Conservation (phyloP, 352 stramenopile genomes). For the Thalassiosira mediterranea region DNA sequence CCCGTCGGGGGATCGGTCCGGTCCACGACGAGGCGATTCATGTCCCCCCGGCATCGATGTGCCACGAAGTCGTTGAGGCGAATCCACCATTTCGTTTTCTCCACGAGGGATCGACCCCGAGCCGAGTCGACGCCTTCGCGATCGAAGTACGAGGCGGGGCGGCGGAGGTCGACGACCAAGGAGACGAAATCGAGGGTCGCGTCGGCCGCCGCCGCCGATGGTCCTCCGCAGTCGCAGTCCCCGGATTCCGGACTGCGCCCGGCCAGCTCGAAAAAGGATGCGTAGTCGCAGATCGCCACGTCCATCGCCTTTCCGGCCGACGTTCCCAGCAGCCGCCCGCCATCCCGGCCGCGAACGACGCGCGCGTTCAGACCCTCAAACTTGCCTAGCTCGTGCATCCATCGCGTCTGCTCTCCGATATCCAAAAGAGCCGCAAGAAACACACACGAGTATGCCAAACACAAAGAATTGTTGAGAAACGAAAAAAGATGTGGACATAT, state of each 20-base stretch:
- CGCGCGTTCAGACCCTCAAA: conserved; percentile 48
- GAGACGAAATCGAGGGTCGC: conserved; percentile 16
- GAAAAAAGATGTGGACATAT: conserved; percentile 9
- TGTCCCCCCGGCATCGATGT: conserved; percentile 8
- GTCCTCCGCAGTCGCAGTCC: background rate
- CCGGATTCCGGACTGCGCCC: too few relatives aligned
- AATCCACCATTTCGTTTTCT: conserved; percentile 47
- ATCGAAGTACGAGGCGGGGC: conserved; percentile 11
- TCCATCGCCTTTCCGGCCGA: conserved; percentile 22
- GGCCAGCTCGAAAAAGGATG: conserved; percentile 40
- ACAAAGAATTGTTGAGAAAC: conserved; percentile 25
- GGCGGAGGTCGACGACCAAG: conserved; percentile 38
- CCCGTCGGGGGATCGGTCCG: conserved; percentile 14
- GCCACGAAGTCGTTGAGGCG: conserved; percentile 29
- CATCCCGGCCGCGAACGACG: background rate
- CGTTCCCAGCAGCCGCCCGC: too few relatives aligned
- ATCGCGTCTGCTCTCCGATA: conserved; percentile 56
- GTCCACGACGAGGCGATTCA: conserved; percentile 47
- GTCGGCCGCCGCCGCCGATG: background rate
- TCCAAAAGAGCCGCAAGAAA: conserved; percentile 6
- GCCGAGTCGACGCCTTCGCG: too few relatives aligned
- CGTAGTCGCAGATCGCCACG: conserved; percentile 70
- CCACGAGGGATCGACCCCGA: too few relatives aligned
- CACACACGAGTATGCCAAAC: background rate
- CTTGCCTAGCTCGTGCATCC: conserved; percentile 67